Percentiles rank a stretch among this genome's conserved stretches.
Evolutionary conservation across 2,329 filamentous ascomycete species (phyloP).

Genomic region (Xylariaceae sp.): DNA sequence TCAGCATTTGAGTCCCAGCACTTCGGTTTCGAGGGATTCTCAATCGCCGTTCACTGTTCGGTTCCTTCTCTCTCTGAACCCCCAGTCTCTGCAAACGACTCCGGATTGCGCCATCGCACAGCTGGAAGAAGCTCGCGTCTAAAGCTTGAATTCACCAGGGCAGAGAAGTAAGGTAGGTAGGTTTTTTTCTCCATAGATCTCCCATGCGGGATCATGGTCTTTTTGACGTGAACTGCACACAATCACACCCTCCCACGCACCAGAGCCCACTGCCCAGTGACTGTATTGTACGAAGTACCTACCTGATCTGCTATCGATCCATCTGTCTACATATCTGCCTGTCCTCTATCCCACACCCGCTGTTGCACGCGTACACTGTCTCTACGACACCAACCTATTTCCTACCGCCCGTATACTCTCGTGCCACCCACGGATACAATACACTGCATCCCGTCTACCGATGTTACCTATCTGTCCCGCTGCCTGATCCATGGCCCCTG

Average conservation of each 20-base stretch:
- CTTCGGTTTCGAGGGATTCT: not conserved
- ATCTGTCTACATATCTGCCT: too few relatives aligned
- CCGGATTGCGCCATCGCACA: not conserved
- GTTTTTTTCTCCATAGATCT: not conserved
- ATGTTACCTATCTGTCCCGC: conserved; percentile 12
- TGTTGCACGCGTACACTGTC: too few relatives aligned
- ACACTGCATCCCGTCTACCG: conserved; percentile 8
- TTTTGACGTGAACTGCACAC: not conserved
- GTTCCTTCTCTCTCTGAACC: not conserved
- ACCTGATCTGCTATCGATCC: too few relatives aligned
- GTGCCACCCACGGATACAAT: not conserved
- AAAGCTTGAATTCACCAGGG: not conserved
- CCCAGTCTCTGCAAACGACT: not conserved
- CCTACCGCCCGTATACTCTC: not conserved
- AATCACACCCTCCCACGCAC: not conserved
- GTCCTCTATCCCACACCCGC: too few relatives aligned
- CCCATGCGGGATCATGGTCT: not conserved
- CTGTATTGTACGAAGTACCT: not conserved
- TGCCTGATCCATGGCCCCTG: conserved; percentile 10
- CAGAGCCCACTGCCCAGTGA: not conserved
- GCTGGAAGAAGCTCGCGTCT: not conserved
- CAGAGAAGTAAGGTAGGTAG: not conserved
- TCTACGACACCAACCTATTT: not conserved
- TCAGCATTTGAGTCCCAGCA: not conserved
- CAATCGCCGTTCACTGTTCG: not conserved